Conservation (phyloP, 2,329 filamentous ascomycete genomes). For the Aaosphaeria pasadenensis region DNA sequence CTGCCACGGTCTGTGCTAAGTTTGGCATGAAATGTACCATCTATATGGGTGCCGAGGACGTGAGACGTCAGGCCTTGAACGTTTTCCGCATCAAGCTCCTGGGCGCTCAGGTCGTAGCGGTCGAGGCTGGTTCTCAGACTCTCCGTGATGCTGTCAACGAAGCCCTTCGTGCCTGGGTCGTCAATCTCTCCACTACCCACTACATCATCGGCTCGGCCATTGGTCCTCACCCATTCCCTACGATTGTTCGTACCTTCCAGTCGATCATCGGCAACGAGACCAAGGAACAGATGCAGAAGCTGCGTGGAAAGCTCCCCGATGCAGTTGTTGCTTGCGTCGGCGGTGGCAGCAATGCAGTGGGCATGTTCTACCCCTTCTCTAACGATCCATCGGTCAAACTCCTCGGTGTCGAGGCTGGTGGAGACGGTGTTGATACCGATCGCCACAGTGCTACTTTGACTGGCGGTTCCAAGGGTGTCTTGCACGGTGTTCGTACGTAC, state of each 20-base stretch:
- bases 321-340: slow-evolving; percentile 96
- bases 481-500: slow-evolving; percentile 95
- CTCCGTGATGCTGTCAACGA: slow-evolving; percentile 78
- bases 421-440: slow-evolving; percentile 82
- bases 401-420: slow-evolving; percentile 90
- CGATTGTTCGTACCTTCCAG: slow-evolving; percentile 96
- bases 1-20: slow-evolving; percentile 94
- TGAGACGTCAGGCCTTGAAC: slow-evolving; percentile 91
- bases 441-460: slow-evolving; percentile 86
- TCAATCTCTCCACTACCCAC: slow-evolving; percentile 88
- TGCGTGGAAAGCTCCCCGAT: slow-evolving; percentile 85
- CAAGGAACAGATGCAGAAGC: slow-evolving; percentile 82
- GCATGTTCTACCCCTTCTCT: slow-evolving; percentile 98
- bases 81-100: slow-evolving; percentile 98
- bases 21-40: slow-evolving; percentile 98
- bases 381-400: slow-evolving; percentile 82
- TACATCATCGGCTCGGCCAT: slow-evolving; percentile 98
- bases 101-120: slow-evolving; percentile 86
- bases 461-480: slow-evolving; percentile 83
- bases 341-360: slow-evolving; percentile 89
- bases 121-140: slow-evolving; percentile 79
- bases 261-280: slow-evolving; percentile 95
- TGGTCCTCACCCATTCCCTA: slow-evolving; percentile 95
- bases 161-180: slow-evolving; percentile 90
- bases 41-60: slow-evolving; percentile 98